Evolutionary conservation across 2,329 filamentous ascomycete genomes (phyloP).

Genomic region (Cryphonectria japonica): DNA sequence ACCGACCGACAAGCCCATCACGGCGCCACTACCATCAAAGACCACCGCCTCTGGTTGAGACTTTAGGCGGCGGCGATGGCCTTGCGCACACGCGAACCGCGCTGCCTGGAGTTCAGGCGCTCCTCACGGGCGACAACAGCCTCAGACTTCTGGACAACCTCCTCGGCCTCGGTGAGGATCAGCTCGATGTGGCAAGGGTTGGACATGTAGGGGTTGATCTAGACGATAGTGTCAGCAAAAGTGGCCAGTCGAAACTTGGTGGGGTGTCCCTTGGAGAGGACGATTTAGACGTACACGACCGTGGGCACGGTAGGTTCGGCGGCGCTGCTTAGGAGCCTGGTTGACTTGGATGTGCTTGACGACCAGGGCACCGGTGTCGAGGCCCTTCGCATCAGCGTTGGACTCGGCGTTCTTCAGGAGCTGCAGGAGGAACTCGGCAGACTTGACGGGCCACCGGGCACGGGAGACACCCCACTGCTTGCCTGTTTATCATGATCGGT

Average conservation of each 20-base stretch:
- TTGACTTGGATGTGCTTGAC: slow-evolving; percentile 99
- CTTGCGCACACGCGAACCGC: slow-evolving; percentile 69
- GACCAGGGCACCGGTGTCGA: slow-evolving; percentile 95
- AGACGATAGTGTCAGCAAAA: slow-evolving; percentile 35
- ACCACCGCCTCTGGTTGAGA: slow-evolving; percentile 28
- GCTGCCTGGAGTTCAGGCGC: slow-evolving; percentile 90
- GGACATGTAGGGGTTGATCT: slow-evolving; percentile 99
- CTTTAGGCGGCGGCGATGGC: slow-evolving; percentile 68
- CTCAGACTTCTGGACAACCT: slow-evolving; percentile 90
- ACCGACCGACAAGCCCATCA: slow-evolving; percentile 43
- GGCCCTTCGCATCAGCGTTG: slow-evolving; percentile 95
- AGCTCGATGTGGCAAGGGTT: slow-evolving; percentile 99
- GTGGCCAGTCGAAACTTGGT: background rate
- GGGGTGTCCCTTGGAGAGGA: slow-evolving; percentile 1
- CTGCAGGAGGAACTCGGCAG: slow-evolving; percentile 94
- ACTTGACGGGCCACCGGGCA: slow-evolving; percentile 99
- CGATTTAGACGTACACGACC: slow-evolving; percentile 81
- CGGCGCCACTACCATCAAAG: slow-evolving; percentile 32
- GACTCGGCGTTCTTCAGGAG: slow-evolving; percentile 97
- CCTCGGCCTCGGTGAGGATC: slow-evolving; percentile 97
- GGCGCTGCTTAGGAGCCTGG: slow-evolving; percentile 99
- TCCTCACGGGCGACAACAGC: slow-evolving; percentile 64
- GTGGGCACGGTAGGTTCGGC: slow-evolving; percentile 99
- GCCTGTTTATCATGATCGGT: slow-evolving; percentile 58
- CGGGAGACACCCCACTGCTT: slow-evolving; percentile 98